Base-by-base conservation (phyloP, 805 yeast genomes). In the Lachancea lanzarotensis region DNA sequence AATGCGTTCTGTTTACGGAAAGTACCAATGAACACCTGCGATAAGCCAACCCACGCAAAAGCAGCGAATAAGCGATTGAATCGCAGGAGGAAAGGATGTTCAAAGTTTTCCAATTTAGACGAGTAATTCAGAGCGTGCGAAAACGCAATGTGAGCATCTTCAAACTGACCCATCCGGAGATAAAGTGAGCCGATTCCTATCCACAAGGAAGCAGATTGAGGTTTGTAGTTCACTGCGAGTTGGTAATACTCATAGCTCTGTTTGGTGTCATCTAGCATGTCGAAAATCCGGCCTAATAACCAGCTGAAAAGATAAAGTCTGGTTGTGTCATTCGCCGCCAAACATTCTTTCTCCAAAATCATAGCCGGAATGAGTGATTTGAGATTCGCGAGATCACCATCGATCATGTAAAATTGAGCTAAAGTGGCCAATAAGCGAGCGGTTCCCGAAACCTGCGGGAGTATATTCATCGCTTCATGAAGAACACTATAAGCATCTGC, bases 131-230 rank as follows among this genome's bases (percentile, higher is more conserved):
- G 13, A 2, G 84, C 85, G 56, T 80, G 84, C 0, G 84, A 75
- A 55, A 78, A 81, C 2, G 86, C 85, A 5, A 81, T 79, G 41
- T 81, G 64, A 0, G 87, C 81, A 54, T 81, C 87, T 2, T 79
- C 75, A 19, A 81, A 58, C 59, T 81, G 87, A 38, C 75, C 76
- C 51, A 79, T 64, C 49, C 72, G 72, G 45, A 81, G 60, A 53
- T 81, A 81, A 40, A 82, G 65, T 11, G 76, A 71, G 2, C 85
- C 89, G 25, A 81, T 78, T 0, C 82, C 78, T 29, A 81, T 62
- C 89, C 87, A 81, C 2, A 82, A 75, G 40, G 78, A 65, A n/a
- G 84, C 78, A 15, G 52, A 48, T 1, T 46, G 45, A 6, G 53
- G 49, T 9, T 49, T 45, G 18, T 46, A 30, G 18, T 40, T 42